Conservation (phyloP, 2,329 filamentous ascomycete genomes). For the Epicoccum sorghinum region DNA sequence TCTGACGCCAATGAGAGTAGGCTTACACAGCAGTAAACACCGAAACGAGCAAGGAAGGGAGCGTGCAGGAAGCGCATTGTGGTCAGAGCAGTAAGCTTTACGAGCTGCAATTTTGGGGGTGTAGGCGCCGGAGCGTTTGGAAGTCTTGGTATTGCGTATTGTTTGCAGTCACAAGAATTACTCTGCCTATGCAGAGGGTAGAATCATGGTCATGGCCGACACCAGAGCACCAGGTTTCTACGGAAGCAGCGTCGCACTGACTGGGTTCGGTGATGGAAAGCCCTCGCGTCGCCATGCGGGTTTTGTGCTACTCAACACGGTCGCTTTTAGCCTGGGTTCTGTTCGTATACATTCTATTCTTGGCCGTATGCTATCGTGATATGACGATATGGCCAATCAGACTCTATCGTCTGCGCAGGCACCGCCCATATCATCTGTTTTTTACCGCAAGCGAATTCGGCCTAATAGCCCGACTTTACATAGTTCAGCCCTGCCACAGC, state of each 20-base stretch:
- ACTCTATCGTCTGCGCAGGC: neutral
- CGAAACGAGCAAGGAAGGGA: slow-evolving; percentile 12
- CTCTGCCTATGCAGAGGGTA: neutral
- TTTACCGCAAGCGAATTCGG: slow-evolving; percentile 4
- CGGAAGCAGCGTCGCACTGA: neutral
- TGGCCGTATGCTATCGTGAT: neutral
- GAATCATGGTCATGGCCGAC: neutral
- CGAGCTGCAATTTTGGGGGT: slow-evolving; percentile 11
- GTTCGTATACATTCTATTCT: slow-evolving; percentile 4
- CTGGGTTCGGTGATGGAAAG: slow-evolving; percentile 1
- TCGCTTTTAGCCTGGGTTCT: slow-evolving; percentile 3
- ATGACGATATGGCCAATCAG: neutral
- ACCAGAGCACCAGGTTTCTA: neutral
- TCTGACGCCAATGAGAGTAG: slow-evolving; percentile 3
- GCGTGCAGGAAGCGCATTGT: slow-evolving; percentile 5
- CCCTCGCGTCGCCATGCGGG: slow-evolving; percentile 9
- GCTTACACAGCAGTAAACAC: slow-evolving; percentile 11
- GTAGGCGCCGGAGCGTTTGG: slow-evolving; percentile 1
- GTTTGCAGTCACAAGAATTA: neutral
- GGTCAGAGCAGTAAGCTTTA: slow-evolving; percentile 3
- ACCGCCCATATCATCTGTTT: neutral
- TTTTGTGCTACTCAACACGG: neutral
- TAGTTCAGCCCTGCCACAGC: slow-evolving; percentile 11
- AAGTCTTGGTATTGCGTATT: neutral
- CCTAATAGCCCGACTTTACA: slow-evolving; percentile 7